Evolutionary conservation across 2,329 filamentous ascomycete genomes (phyloP).

Genomic region (Cladosporium cucumerinum): DNA sequence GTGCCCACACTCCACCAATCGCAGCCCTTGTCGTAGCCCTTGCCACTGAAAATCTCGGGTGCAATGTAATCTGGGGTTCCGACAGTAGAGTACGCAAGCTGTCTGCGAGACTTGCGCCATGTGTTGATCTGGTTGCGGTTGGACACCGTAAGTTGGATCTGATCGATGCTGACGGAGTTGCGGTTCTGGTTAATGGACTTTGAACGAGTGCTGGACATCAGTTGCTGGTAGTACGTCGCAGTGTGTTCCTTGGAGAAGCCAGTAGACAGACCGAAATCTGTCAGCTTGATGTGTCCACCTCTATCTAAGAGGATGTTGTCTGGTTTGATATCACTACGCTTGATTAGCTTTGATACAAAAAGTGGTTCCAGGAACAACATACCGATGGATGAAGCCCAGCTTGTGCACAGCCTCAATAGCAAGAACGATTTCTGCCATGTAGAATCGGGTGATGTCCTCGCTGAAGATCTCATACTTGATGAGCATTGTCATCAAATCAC

Average conservation of each 20-base stretch:
- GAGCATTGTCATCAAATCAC: slow-evolving; percentile 99
- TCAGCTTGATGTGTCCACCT: slow-evolving; percentile 95
- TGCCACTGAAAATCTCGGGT: slow-evolving; percentile 94
- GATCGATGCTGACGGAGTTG: slow-evolving; percentile 92
- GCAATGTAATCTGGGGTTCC: slow-evolving; percentile 98
- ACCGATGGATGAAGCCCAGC: slow-evolving; percentile 97
- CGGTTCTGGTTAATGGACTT: slow-evolving; percentile 61
- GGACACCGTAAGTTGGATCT: slow-evolving; percentile 96
- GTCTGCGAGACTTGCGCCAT: slow-evolving; percentile 90
- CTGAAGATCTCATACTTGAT: slow-evolving; percentile 99
- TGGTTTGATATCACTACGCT: slow-evolving; percentile 89
- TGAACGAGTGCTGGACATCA: slow-evolving; percentile 61
- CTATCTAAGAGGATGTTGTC: slow-evolving; percentile 97
- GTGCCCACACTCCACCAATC: slow-evolving; percentile 99
- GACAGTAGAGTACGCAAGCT: slow-evolving; percentile 97
- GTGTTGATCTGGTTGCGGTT: slow-evolving; percentile 98
- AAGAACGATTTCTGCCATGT: slow-evolving; percentile 96
- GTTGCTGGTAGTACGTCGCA: slow-evolving; percentile 96
- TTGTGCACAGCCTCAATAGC: slow-evolving; percentile 99
- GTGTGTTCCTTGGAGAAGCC: slow-evolving; percentile 98
- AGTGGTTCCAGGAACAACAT: slow-evolving; percentile 23
- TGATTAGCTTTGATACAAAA: slow-evolving; percentile 8
- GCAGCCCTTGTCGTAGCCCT: slow-evolving; percentile 93
- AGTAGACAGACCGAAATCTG: slow-evolving; percentile 95
- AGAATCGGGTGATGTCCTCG: slow-evolving; percentile 97